Evolutionary conservation across 2,329 filamentous ascomycete genomes (phyloP).

Genomic region (Rutstroemia sp.): DNA sequence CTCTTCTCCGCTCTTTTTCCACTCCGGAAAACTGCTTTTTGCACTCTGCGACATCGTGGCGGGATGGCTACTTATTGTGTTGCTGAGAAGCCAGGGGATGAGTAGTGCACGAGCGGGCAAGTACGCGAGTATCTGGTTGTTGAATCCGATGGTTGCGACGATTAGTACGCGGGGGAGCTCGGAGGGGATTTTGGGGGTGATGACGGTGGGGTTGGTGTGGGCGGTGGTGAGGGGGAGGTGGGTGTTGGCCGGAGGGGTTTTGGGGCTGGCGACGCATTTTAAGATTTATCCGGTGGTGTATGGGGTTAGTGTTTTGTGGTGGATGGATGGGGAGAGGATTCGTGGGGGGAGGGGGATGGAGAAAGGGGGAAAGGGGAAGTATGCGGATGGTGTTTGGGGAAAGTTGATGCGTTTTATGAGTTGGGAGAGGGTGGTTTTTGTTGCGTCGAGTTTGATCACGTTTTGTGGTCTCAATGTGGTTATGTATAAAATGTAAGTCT

Average conservation of each 20-base stretch:
- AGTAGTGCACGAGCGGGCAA: slow-evolving; percentile 50
- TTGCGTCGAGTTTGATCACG: slow-evolving; percentile 58
- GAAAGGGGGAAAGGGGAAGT: neutral
- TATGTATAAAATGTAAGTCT: slow-evolving; percentile 68
- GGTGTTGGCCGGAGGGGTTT: slow-evolving; percentile 59
- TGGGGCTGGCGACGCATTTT: slow-evolving; percentile 87
- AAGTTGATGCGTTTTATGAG: slow-evolving; percentile 14
- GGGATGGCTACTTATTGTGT: slow-evolving; percentile 64
- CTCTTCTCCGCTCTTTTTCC: slow-evolving; percentile 46
- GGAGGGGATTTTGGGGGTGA: slow-evolving; percentile 78
- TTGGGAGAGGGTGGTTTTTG: slow-evolving; percentile 33
- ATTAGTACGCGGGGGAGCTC: slow-evolving; percentile 94
- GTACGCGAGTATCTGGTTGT: slow-evolving; percentile 82
- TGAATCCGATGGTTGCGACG: slow-evolving; percentile 97
- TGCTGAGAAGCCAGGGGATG: slow-evolving; percentile 38
- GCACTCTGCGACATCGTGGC: slow-evolving; percentile 76
- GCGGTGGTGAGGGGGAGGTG: slow-evolving; percentile 60
- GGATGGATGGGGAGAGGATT: slow-evolving; percentile 56
- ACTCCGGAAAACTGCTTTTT: slow-evolving; percentile 83
- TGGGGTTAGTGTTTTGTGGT: slow-evolving; percentile 72
- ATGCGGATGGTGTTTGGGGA: neutral
- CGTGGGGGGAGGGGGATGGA: neutral
- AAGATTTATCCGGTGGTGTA: slow-evolving; percentile 99
- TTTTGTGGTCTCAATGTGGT: slow-evolving; percentile 66
- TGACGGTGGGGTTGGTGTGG: slow-evolving; percentile 80